phyloP scores from a whole-genome alignment of 371 early-diverging fungal species.

The Apophysomyces ossiformis region DNA sequence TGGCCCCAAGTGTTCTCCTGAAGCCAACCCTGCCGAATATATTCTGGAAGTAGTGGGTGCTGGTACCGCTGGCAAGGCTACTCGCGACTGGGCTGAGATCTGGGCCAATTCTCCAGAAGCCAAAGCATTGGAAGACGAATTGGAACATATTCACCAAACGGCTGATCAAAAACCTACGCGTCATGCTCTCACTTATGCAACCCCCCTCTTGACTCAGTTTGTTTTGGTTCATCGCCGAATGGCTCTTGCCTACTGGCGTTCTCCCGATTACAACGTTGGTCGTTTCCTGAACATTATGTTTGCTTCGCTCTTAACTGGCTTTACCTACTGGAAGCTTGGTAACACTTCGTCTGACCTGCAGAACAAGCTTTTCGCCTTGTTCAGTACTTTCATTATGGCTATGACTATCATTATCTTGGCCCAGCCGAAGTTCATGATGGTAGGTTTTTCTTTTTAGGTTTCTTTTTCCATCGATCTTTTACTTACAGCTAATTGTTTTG shows the following conservation, averaged over 20 bases:
- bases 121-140: conserved; percentile 25
- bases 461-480: not conserved
- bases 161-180: conserved; percentile 25
- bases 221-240: conserved; percentile 53
- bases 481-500: conserved; percentile 46
- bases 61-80: conserved; percentile 47
- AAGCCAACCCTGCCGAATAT: conserved; percentile 75
- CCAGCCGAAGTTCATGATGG: conserved; percentile 65
- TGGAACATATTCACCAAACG: conserved; percentile 26
- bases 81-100: conserved; percentile 57
- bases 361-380: conserved; percentile 70
- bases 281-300: conserved; percentile 49
- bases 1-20: conserved; percentile 52
- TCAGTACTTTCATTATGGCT: conserved; percentile 65
- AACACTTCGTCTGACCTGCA: conserved; percentile 58
- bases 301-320: conserved; percentile 52
- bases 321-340: conserved; percentile 63
- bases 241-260: conserved; percentile 62
- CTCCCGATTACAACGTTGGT: conserved; percentile 63
- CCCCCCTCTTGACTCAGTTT: conserved; percentile 40
- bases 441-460: not conserved
- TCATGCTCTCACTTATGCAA: conserved; percentile 36
- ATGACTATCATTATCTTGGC: conserved; percentile 67
- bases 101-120: conserved; percentile 55
- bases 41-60: conserved; percentile 62